Evolutionary conservation across 352 stramenopile species (phyloP).

Genomic region (Phytophthora fragariaefolia): DNA sequence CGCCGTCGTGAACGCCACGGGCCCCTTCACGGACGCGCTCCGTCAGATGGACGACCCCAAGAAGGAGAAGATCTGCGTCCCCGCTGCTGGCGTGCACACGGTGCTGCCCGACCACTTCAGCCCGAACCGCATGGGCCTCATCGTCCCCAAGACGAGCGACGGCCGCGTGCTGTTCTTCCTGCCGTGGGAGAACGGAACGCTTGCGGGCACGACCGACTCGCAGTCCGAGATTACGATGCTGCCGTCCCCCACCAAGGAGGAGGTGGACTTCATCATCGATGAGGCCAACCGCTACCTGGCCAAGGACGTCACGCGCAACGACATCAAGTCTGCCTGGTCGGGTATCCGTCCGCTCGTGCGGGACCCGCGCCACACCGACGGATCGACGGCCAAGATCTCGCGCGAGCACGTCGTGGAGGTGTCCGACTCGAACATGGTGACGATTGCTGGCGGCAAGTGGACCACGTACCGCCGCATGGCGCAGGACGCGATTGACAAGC

Average conservation of each 20-base stretch:
- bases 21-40: slow-evolving; percentile 92
- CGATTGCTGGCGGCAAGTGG: slow-evolving; percentile 97
- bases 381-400: slow-evolving; percentile 90
- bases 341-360: slow-evolving; percentile 95
- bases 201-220: slow-evolving; percentile 94
- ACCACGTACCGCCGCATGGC: slow-evolving; percentile 97
- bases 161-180: slow-evolving; percentile 96
- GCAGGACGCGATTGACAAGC: slow-evolving; percentile 93
- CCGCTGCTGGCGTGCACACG: slow-evolving; percentile 94
- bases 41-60: slow-evolving; percentile 93
- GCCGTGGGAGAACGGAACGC: slow-evolving; percentile 94
- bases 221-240: slow-evolving; percentile 95
- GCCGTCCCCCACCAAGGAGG: slow-evolving; percentile 90
- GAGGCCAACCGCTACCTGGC: slow-evolving; percentile 93
- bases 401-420: slow-evolving; percentile 96
- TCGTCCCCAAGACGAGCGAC: slow-evolving; percentile 96
- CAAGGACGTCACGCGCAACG: slow-evolving; percentile 87
- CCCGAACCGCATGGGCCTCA: slow-evolving; percentile 94
- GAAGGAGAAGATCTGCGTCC: slow-evolving; percentile 92
- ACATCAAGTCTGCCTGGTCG: slow-evolving; percentile 96
- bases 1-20: slow-evolving; percentile 94
- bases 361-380: slow-evolving; percentile 86
- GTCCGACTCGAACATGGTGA: slow-evolving; percentile 90
- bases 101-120: slow-evolving; percentile 96
- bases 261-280: slow-evolving; percentile 96